A percentile compares a stretch with the other conserved stretches of the same genome.
phyloP scores from a whole-genome alignment of 257 asterid genomes.

The Solanum piurae region DNA sequence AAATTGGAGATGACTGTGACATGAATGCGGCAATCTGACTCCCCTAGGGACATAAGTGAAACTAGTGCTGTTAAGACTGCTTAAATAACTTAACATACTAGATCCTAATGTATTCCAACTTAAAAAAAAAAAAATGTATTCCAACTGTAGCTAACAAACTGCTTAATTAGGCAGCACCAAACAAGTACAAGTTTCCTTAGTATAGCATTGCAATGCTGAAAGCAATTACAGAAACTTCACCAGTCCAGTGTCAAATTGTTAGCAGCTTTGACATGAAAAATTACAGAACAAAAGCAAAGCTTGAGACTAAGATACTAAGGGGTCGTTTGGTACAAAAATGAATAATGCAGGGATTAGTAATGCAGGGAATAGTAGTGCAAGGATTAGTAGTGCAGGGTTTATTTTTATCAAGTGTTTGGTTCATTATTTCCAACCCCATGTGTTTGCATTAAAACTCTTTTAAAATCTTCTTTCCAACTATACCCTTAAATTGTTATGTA shows the following conservation, averaged over 20 bases:
- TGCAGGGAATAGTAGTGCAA: no score
- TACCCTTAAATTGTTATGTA: no score
- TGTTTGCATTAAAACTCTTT: no score
- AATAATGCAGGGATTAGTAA: no score
- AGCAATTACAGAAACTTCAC: neutral
- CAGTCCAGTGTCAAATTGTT: neutral
- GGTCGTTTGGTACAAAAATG: no score
- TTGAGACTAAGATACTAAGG: neutral
- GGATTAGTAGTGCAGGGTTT: no score
- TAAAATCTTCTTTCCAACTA: no score
- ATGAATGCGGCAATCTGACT: slow-evolving; percentile 33
- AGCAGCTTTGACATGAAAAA: neutral
- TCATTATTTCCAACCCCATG: no score
- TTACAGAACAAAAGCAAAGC: neutral
- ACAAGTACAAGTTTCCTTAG: neutral
- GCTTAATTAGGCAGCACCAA: neutral
- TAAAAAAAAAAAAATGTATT: neutral
- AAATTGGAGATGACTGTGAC: slow-evolving; percentile 38
- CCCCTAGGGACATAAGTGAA: slow-evolving; percentile 33
- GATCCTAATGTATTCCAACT: neutral
- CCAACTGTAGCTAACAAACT: neutral
- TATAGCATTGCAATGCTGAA: neutral
- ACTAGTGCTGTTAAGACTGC: neutral
- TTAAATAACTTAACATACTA: neutral
- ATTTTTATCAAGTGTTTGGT: no score